Percentiles rank a stretch among this genome's conserved stretches.
Conservation (phyloP, 768 basidiomycete genomes). For the Suillus hirtellus region DNA sequence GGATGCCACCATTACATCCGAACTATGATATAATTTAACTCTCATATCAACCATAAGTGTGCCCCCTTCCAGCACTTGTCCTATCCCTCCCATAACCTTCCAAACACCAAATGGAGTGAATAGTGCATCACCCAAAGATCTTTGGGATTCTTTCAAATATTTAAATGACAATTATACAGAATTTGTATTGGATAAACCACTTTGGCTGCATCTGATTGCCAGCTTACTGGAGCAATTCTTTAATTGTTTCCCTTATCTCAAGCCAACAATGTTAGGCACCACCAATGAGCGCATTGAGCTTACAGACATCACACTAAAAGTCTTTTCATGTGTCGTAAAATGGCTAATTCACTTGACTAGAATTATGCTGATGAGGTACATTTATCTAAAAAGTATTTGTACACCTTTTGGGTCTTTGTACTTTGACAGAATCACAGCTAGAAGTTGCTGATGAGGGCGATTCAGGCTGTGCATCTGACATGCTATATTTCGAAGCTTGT, state of each 20-base stretch:
- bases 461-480: slow-evolving; percentile 45
- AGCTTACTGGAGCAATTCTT: slow-evolving; percentile 56
- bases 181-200: slow-evolving; percentile 37
- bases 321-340: slow-evolving; percentile 51
- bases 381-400: slow-evolving; percentile 50
- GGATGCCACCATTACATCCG: neutral
- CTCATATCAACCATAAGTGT: slow-evolving; percentile 24
- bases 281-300: slow-evolving; percentile 60
- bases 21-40: neutral
- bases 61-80: slow-evolving; percentile 22
- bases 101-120: slow-evolving; percentile 30
- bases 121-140: slow-evolving; percentile 35
- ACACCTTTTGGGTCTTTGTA: slow-evolving; percentile 53
- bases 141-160: slow-evolving; percentile 44
- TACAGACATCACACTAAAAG: slow-evolving; percentile 52
- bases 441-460: slow-evolving; percentile 42
- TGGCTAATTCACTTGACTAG: slow-evolving; percentile 38
- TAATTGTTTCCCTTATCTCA: slow-evolving; percentile 53
- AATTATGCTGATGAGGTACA: slow-evolving; percentile 48
- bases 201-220: slow-evolving; percentile 52
- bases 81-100: slow-evolving; percentile 29
- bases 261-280: slow-evolving; percentile 48
- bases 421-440: slow-evolving; percentile 59
- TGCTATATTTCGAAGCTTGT: slow-evolving; percentile 49
- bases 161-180: slow-evolving; percentile 34